phyloP scores from a whole-genome alignment of 106 monocot species.

The Iris macrosiphon region DNA sequence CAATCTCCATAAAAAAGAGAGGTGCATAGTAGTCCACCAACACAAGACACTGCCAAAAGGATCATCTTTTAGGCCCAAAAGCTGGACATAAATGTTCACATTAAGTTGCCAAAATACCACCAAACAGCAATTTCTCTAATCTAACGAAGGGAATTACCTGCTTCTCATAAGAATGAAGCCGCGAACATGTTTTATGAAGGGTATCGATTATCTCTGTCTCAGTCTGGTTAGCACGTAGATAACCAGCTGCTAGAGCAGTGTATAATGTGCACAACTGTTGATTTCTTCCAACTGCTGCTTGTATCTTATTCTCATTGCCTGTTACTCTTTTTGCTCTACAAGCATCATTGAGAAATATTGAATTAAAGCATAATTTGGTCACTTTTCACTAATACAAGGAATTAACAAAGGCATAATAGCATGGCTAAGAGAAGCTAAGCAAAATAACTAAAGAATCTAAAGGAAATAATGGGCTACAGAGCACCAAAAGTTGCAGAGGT shows the following conservation, averaged over 20 bases:
- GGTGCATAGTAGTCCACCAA: conserved; percentile 65
- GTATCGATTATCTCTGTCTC: conserved; percentile 32
- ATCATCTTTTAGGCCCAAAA: no score
- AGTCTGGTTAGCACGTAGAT: conserved; percentile 48
- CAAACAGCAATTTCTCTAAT: neutral
- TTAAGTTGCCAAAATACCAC: neutral
- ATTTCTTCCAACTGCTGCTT: conserved; percentile 14
- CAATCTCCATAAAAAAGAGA: conserved; percentile 47
- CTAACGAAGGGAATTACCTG: conserved; percentile 29
- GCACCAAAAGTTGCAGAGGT: no score
- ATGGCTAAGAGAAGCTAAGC: no score
- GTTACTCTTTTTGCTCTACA: neutral
- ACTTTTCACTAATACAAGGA: no score
- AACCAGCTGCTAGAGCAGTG: conserved; percentile 29
- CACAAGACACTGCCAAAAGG: conserved; percentile 42
- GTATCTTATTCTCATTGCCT: neutral
- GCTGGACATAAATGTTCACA: neutral
- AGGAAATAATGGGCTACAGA: no score
- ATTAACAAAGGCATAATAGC: no score
- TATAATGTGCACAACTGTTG: conserved; percentile 43
- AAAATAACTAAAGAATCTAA: no score
- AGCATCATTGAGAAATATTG: neutral
- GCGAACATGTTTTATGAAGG: conserved; percentile 52
- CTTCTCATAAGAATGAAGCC: conserved; percentile 28
- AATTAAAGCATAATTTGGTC: no score